These are phyloP conservation scores for Fraxinus sp. DNA, from an alignment of 305 asterid genomes.

Conservation along the genomic window DNA sequence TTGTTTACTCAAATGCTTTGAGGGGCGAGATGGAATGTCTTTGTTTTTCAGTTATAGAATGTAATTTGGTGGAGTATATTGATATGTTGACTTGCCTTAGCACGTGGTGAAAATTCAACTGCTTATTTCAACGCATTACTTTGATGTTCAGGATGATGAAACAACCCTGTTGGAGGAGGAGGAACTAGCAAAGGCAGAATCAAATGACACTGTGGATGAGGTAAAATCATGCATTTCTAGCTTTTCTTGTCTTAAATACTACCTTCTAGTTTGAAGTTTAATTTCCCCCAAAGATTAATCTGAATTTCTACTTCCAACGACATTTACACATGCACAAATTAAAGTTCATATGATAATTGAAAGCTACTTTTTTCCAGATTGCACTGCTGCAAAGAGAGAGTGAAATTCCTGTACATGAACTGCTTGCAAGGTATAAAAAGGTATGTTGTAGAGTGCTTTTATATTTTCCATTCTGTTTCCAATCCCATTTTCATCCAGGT, in stretches of 20 bases:
- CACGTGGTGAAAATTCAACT: neutral
- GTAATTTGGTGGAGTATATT: constrained; percentile 3
- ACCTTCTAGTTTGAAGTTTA: constrained; percentile 15
- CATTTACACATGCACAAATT: constrained; percentile 23
- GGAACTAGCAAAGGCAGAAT: constrained; percentile 72
- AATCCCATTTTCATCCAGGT: constrained; percentile 30
- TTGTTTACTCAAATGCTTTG: neutral
- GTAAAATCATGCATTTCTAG: constrained; percentile 34
- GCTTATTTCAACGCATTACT: constrained; percentile 20
- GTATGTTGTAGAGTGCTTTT: constrained; percentile 49
- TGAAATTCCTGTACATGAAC: constrained; percentile 83
- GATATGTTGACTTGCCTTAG: constrained; percentile 11
- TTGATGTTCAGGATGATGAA: constrained; percentile 80
- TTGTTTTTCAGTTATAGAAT: neutral
- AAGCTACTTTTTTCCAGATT: constrained; percentile 57
- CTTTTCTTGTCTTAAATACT: constrained; percentile 13
- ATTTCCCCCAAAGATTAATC: constrained; percentile 13
- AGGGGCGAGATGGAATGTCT: neutral
- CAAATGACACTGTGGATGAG: constrained; percentile 58
- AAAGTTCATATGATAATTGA: constrained; percentile 23
- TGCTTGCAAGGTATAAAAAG: constrained; percentile 93
- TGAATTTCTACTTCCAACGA: constrained; percentile 6
- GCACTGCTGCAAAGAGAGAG: constrained; percentile 82
- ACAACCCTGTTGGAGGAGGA: constrained; percentile 92
- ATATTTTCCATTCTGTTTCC: constrained; percentile 18